phyloP scores from a whole-genome alignment of 805 yeast genomes.

The Starmerella floricola region DNA sequence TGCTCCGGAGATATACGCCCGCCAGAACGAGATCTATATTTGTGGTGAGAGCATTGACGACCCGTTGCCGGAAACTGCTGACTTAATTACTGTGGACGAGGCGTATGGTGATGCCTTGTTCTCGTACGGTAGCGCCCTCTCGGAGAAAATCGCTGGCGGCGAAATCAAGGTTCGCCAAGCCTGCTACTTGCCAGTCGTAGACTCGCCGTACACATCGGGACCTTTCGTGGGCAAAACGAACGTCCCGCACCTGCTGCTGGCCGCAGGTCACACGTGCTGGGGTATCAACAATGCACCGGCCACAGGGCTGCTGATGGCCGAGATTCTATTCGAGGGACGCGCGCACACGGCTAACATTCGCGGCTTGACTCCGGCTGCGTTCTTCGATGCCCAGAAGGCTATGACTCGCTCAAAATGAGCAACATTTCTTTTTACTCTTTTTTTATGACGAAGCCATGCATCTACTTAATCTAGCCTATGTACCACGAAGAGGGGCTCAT shows the following conservation, averaged over 20 bases:
- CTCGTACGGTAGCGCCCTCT: slow-evolving; percentile 63
- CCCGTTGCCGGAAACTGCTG: slow-evolving; percentile 86
- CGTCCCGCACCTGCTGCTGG: slow-evolving; percentile 62
- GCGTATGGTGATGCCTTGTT: slow-evolving; percentile 83
- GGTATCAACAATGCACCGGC: slow-evolving; percentile 97
- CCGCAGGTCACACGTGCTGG: slow-evolving; percentile 97
- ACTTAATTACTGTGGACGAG: slow-evolving; percentile 77
- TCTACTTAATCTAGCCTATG: too few relatives aligned
- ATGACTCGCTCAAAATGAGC: neutral
- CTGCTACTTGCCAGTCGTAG: slow-evolving; percentile 87
- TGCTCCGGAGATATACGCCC: slow-evolving; percentile 88
- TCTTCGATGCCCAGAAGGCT: slow-evolving; percentile 41
- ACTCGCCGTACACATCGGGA: slow-evolving; percentile 83
- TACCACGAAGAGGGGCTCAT: too few relatives aligned
- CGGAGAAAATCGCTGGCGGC: slow-evolving; percentile 59
- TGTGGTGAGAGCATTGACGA: slow-evolving; percentile 93
- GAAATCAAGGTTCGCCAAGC: slow-evolving; percentile 77
- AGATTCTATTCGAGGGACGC: slow-evolving; percentile 71
- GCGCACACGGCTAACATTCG: slow-evolving; percentile 65
- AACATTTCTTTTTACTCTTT: too few relatives aligned
- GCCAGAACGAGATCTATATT: slow-evolving; percentile 89
- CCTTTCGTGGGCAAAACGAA: slow-evolving; percentile 92
- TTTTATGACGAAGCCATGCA: too few relatives aligned
- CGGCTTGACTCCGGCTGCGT: slow-evolving; percentile 73
- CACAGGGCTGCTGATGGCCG: slow-evolving; percentile 88